A percentile compares a stretch with the other conserved stretches of the same genome.
These are phyloP conservation scores for Friedmanniomyces endolithicus DNA, from an alignment of 495 filamentous ascomycete genomes.

Conservation along the genomic window DNA sequence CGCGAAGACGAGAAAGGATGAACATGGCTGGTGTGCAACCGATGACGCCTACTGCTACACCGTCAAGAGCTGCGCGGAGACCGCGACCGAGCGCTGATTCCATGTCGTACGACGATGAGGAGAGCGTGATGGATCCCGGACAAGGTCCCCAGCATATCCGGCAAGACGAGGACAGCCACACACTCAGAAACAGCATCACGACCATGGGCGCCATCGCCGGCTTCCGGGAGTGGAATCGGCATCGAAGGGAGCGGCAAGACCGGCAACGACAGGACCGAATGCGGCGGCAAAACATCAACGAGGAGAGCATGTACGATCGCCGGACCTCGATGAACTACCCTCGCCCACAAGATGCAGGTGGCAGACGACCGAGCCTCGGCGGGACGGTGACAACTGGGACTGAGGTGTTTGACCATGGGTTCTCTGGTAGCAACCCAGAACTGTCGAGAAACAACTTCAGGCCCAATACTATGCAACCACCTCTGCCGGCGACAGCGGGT, in stretches of 20 bases:
- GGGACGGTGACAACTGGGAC: slow-evolving; percentile 24
- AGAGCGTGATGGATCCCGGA: slow-evolving; percentile 3
- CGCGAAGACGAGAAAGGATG: slow-evolving; percentile 28
- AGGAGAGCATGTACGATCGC: slow-evolving; percentile 37
- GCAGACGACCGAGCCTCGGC: slow-evolving; percentile 41
- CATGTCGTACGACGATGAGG: slow-evolving; percentile 10
- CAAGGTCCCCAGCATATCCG: slow-evolving; percentile 17
- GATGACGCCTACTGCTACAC: slow-evolving; percentile 15
- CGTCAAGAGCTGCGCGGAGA: slow-evolving; percentile 3
- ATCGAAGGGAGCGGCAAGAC: slow-evolving; percentile 48
- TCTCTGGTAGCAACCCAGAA: slow-evolving; percentile 25
- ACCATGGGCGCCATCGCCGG: slow-evolving; percentile 55
- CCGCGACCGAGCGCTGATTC: neutral
- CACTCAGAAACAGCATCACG: slow-evolving; percentile 50
- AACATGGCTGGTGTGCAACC: slow-evolving; percentile 18
- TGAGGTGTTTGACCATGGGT: slow-evolving; percentile 12
- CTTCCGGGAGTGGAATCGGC: slow-evolving; percentile 51
- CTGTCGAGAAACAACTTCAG: slow-evolving; percentile 16
- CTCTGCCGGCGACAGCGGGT: slow-evolving; percentile 20
- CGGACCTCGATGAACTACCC: slow-evolving; percentile 37
- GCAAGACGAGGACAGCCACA: slow-evolving; percentile 32
- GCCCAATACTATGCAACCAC: slow-evolving; percentile 17
- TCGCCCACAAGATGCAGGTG: slow-evolving; percentile 44
- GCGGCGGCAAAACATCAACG: slow-evolving; percentile 44
- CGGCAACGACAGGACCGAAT: slow-evolving; percentile 52